phyloP scores from a whole-genome alignment of 129 eudicot species.

The Lonicera japonica region DNA sequence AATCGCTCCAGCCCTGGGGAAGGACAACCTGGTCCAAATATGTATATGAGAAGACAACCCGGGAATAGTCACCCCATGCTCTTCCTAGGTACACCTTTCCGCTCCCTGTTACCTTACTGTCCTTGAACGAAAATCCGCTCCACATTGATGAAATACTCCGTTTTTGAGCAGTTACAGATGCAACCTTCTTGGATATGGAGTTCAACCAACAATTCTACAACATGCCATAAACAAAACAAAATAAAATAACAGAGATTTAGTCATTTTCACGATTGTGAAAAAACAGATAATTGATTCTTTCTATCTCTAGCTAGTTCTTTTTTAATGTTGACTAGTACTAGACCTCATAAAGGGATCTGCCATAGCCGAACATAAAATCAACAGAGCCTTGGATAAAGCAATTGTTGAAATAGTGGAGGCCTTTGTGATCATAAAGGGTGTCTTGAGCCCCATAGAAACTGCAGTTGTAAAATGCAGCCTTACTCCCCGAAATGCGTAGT shows the following conservation, averaged over 20 bases:
- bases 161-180: conserved; percentile 54
- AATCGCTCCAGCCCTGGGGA: conserved; percentile 60
- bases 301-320: too few species aligned
- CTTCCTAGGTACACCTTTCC: conserved; percentile 51
- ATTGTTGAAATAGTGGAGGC: conserved; percentile 50
- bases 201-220: conserved; percentile 45
- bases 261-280: too few species aligned
- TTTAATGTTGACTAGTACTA: background rate
- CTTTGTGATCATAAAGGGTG: conserved; percentile 60
- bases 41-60: conserved; percentile 53
- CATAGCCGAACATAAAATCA: conserved; percentile 61
- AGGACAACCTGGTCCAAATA: conserved; percentile 43
- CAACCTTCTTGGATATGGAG: conserved; percentile 48
- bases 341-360: conserved; percentile 55
- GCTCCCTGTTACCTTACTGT: conserved; percentile 38
- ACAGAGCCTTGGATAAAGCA: conserved; percentile 67
- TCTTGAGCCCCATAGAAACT: conserved; percentile 56
- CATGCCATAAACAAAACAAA: background rate
- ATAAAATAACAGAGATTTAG: too few species aligned
- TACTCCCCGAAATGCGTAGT: conserved; percentile 47
- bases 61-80: conserved; percentile 62
- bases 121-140: conserved; percentile 57
- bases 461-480: conserved; percentile 53
- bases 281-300: background rate
- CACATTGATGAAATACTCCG: conserved; percentile 21